Percentiles rank a stretch among this genome's conserved stretches.
These are phyloP conservation scores for Epipyxis sp. DNA, from an alignment of 108 stramenopile genomes.

Conservation along the genomic window DNA sequence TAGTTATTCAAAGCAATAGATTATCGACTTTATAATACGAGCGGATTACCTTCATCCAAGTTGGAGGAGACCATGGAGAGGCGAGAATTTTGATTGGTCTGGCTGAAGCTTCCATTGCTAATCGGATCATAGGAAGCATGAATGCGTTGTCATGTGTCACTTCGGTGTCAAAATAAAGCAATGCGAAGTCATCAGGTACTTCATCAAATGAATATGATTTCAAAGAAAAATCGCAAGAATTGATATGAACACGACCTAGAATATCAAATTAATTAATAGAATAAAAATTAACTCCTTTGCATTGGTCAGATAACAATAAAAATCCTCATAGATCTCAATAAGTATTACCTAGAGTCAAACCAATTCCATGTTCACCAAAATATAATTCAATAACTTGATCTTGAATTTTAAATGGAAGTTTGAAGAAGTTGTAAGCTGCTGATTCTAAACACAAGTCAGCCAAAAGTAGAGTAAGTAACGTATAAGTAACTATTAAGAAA, in stretches of 20 bases:
- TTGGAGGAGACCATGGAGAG: constrained; percentile 85
- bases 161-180: constrained; percentile 65
- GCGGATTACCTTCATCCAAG: constrained; percentile 96
- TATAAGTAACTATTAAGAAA: no score
- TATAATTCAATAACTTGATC: constrained; percentile 74
- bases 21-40: constrained; percentile 44
- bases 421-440: constrained; percentile 72
- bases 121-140: constrained; percentile 73
- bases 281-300: constrained; percentile 78
- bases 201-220: constrained; percentile 78
- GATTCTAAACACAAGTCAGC: no score
- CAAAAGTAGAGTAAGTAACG: no score
- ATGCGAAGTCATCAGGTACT: constrained; percentile 72
- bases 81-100: constrained; percentile 59
- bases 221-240: constrained; percentile 91
- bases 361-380: constrained; percentile 76
- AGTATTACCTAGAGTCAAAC: constrained; percentile 75
- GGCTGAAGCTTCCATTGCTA: constrained; percentile 29
- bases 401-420: constrained; percentile 63
- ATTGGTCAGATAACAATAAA: constrained; percentile 71
- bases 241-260: constrained; percentile 88
- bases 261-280: no score
- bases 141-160: constrained; percentile 66
- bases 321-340: constrained; percentile 93
- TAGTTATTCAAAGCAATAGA: constrained; percentile 53